A percentile compares a stretch with the other conserved stretches of the same genome.
These are phyloP conservation scores for Nitzschia sp. DNA, from an alignment of 108 stramenopile genomes.

Conservation along the genomic window DNA sequence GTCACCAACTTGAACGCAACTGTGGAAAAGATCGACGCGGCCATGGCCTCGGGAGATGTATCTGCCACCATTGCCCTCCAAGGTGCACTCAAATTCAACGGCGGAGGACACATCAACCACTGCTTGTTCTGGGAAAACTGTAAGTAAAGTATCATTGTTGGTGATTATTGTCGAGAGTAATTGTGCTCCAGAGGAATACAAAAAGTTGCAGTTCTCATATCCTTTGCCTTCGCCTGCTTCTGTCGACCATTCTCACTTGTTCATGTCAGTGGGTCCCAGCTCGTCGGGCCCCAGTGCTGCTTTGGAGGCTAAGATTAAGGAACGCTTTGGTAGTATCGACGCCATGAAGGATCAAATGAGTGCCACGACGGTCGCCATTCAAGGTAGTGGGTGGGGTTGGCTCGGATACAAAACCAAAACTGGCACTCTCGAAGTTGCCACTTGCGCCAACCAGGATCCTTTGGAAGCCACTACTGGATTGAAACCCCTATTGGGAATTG, in stretches of 20 bases:
- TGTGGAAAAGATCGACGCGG: slow-evolving; percentile 86
- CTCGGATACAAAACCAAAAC: slow-evolving; percentile 89
- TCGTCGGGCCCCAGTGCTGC: slow-evolving; percentile 43
- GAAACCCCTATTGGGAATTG: slow-evolving; percentile 96
- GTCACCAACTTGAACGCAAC: slow-evolving; percentile 91
- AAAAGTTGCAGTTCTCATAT: too few relatives aligned
- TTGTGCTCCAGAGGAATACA: slow-evolving; percentile 60
- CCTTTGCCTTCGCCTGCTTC: too few relatives aligned
- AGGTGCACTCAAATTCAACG: slow-evolving; percentile 96
- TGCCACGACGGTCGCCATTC: slow-evolving; percentile 88
- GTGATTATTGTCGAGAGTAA: neutral
- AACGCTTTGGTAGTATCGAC: slow-evolving; percentile 85
- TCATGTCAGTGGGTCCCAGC: slow-evolving; percentile 15
- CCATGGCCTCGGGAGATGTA: slow-evolving; percentile 75
- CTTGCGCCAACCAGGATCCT: slow-evolving; percentile 97
- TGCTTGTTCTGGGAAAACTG: slow-evolving; percentile 97
- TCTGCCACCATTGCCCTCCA: slow-evolving; percentile 74
- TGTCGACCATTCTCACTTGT: slow-evolving; percentile 24
- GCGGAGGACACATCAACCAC: slow-evolving; percentile 99
- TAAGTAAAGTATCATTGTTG: slow-evolving; percentile 41
- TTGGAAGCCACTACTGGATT: slow-evolving; percentile 97
- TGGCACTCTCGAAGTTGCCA: slow-evolving; percentile 78
- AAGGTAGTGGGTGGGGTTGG: slow-evolving; percentile 99
- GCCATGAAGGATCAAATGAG: slow-evolving; percentile 76
- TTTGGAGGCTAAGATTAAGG: slow-evolving; percentile 69